These are phyloP conservation scores for Nothomitra cinnamomea DNA, from an alignment of 2,329 filamentous ascomycete genomes.

Conservation along the genomic window DNA sequence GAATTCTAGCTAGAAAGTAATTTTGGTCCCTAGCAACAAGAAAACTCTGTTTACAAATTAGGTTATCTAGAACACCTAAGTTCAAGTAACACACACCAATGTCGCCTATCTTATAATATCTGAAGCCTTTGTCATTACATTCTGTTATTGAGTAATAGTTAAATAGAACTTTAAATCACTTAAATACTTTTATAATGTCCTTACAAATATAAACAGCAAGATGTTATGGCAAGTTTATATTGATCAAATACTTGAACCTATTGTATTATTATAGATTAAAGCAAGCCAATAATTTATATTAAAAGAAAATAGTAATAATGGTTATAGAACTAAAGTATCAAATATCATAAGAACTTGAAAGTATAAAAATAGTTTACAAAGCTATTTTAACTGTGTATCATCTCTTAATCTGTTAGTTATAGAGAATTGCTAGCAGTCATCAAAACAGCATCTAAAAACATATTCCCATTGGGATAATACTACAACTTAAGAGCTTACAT, in stretches of 20 bases:
- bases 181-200: neutral
- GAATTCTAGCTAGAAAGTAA: too few species aligned
- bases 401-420: neutral
- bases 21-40: too few species aligned
- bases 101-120: too few species aligned
- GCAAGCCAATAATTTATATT: neutral
- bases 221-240: neutral
- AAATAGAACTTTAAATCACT: neutral
- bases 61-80: too few species aligned
- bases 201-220: neutral
- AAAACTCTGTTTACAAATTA: too few species aligned
- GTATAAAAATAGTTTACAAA: neutral
- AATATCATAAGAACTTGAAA: neutral
- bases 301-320: neutral
- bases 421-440: constrained; percentile 1
- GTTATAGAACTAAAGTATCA: neutral
- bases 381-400: constrained; percentile 1
- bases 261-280: neutral
- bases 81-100: too few species aligned
- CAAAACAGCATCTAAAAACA: neutral
- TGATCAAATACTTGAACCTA: neutral
- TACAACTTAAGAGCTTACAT: neutral
- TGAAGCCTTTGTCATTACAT: too few species aligned
- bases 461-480: neutral
- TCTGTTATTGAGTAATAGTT: too few species aligned